Evolutionary conservation across 1,139 yeast genomes (phyloP), one percentile per base, ranked within the genome.

Genomic region (Kazachstania sp.): DNA sequence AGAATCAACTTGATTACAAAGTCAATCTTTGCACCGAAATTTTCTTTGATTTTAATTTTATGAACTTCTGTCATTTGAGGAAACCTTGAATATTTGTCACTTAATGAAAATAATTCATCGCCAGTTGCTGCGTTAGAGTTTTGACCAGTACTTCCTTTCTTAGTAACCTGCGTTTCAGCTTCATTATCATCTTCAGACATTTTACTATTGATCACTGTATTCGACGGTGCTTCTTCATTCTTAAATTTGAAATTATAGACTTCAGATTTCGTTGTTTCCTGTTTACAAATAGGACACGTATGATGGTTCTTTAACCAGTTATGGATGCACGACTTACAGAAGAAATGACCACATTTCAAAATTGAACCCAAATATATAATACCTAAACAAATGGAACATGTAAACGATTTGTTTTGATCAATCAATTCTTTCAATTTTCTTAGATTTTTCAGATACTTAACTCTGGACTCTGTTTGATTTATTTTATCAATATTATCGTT

Each of bases 311-410:
- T 69, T 48, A 83, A 63, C 97, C 98, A 92, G 49, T 75, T 80
- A 15, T 68, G 72, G 36, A 88, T 70, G 63, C 97, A 90, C 2
- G 77, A 83, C 49, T 78, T 76, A 61, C 97, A 90, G 61, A 83
- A 90, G 56, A 81, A 82, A 65, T 90, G 97, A 0, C 97, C 97
- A 72, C 97, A 90, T 18, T 79, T 80, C 0, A 95, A 83, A 51
- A 90, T 70, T 0, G 92, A 75, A 0, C 97, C 97, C 42, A 79
- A 71, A 3, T 78, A 72, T 41, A 88, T 86, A 1, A 75, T 63
- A 3, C 79, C 73, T 23, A 83, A 77, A 62, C 98, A 92, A 54
- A 92, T 88, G 40, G 82, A 75, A 65, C 97, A 92, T 44, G 74
- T 67, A 35, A 64, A 58, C 5, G 51, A 46, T 39, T 59, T 57